phyloP scores from a whole-genome alignment of 352 stramenopile genomes.

The Pseudoperonospora humuli region DNA sequence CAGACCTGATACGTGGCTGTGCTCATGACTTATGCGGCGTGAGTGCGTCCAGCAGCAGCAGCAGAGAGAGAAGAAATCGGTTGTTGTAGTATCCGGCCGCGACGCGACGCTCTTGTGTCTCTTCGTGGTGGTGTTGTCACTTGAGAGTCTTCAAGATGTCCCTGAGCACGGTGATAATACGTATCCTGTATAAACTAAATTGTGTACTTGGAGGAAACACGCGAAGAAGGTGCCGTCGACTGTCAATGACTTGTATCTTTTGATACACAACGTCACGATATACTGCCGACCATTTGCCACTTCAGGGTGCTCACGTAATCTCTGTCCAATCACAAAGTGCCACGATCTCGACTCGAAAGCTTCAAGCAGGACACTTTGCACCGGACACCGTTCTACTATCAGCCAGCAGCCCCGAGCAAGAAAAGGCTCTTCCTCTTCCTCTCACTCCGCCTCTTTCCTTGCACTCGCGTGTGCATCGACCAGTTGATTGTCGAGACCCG shows the following conservation, averaged over 20 bases:
- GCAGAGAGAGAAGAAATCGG: conserved; percentile 4
- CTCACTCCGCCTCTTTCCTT: conserved; percentile 22
- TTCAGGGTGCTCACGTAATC: too few species aligned
- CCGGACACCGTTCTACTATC: conserved; percentile 5
- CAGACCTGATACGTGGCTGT: conserved; percentile 58
- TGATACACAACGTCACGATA: too few species aligned
- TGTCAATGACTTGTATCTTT: too few species aligned
- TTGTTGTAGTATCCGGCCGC: conserved; percentile 17
- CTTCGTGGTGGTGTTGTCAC: conserved; percentile 7
- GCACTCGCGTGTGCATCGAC: conserved; percentile 1
- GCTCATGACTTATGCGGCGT: conserved; percentile 26
- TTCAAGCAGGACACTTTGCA: background rate
- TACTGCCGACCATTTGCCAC: too few species aligned
- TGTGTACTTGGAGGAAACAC: too few species aligned
- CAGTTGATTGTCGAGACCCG: too few species aligned
- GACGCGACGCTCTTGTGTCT: conserved; percentile 15
- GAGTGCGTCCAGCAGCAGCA: background rate
- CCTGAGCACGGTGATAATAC: background rate
- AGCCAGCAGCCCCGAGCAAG: background rate
- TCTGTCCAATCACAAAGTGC: conserved; percentile 17
- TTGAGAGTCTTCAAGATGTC: conserved; percentile 3
- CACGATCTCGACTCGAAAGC: conserved; percentile 1
- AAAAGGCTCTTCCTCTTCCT: too few species aligned
- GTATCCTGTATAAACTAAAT: too few species aligned
- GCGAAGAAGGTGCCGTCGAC: too few species aligned